Conservation (phyloP, 2,329 filamentous ascomycete genomes). For the Chalara sp. region DNA sequence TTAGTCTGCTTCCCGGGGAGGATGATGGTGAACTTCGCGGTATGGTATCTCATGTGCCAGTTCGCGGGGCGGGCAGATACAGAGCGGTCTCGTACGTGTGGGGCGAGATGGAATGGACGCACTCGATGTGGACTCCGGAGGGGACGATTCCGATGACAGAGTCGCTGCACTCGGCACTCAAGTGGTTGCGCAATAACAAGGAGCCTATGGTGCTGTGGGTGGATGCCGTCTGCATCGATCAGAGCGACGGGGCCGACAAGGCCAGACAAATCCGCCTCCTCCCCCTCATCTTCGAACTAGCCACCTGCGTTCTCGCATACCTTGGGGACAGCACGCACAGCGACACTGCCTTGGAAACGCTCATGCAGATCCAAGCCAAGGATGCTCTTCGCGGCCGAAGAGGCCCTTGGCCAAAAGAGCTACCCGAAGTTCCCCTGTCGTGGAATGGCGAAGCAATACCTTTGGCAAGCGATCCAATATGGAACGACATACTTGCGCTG, state of each 20-base stretch:
- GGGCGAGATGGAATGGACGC: background rate
- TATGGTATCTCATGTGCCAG: background rate
- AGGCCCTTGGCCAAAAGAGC: no score
- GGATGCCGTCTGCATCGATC: slow-evolving; percentile 5
- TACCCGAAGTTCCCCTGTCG: no score
- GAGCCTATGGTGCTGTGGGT: slow-evolving; percentile 1
- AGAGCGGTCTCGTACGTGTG: slow-evolving; percentile 1
- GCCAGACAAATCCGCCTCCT: slow-evolving; percentile 2
- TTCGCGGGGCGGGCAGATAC: background rate
- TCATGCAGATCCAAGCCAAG: no score
- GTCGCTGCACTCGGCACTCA: no score
- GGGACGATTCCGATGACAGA: no score
- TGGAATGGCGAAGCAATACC: no score
- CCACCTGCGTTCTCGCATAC: background rate
- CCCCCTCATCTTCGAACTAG: background rate
- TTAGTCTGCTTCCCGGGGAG: background rate
- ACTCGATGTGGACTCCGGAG: no score
- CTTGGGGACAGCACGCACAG: background rate
- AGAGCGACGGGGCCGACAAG: slow-evolving; percentile 4
- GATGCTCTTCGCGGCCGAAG: no score
- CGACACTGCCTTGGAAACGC: no score
- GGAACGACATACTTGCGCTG: no score
- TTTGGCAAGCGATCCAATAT: no score
- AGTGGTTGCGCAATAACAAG: background rate
- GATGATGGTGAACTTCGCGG: background rate